Base-by-base conservation (phyloP, 805 yeast genomes). In the Ogataea populi-albae region DNA sequence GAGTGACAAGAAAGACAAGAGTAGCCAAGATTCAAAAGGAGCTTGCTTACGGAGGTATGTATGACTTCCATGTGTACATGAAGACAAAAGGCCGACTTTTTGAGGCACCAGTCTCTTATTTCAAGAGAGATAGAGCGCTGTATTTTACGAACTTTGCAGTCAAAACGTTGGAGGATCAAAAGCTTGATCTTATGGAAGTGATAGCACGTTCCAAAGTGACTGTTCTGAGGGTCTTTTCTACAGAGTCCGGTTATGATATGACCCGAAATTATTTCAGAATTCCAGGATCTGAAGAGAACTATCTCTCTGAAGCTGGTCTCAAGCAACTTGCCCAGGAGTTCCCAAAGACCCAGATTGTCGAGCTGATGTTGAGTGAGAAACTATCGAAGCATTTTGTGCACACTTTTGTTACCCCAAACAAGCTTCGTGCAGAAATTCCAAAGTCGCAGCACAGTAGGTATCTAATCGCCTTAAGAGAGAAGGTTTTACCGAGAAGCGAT, bases 41-140 rank as follows among this genome's bases (percentile, higher is more conserved):
- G 60, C 69, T 81, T 46, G 73, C 81, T 17, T 75, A 73, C 45
- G 78, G 86, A 18, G 80, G 84, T n/a, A 71, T 79, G 70, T 73
- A 76, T 44, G 82, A 80, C 40, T 68, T 80, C 53, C 75, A 75
- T 50, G 69, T 74, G 3, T 81, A 77, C 53, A 67, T 81, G 32
- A 81, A 81, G 48, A 85, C 91, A 3, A 74, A 79, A 24, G 98
- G 98, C 17, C 87, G 88, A 61, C 69, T 89, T 44, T 93, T 88
- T 65, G 65, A 72, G 12, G 75, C 96, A 0, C 98, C 98, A 1
- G 68, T 74, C n/a, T 75, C 88, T 1, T 81, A 75, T 49, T 89
- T 91, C 73, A 75, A 74, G 41, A 62, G 68, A 9, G 89, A 84
- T 6, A 81, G 74, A 52, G 70, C 97, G 0, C 62, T 77, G 30